phyloP scores from a whole-genome alignment of 2,329 filamentous ascomycete genomes.

The Ceratocystiopsis sp. region DNA sequence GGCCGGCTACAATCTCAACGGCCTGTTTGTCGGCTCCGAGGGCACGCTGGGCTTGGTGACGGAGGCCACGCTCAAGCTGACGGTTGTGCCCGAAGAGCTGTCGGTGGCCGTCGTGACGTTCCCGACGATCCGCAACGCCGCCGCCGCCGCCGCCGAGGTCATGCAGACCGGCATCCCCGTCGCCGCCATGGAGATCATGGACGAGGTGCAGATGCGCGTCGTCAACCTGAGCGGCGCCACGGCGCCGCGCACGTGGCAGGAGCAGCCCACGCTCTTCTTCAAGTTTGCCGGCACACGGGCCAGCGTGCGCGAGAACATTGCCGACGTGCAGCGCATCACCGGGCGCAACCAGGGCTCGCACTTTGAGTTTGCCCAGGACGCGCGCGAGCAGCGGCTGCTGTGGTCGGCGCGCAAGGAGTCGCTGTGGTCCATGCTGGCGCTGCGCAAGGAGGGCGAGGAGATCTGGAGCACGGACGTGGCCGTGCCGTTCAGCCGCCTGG shows the following conservation, averaged over 20 bases:
- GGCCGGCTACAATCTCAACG: constrained; percentile 69
- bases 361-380: constrained; percentile 63
- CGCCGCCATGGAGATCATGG: constrained; percentile 72
- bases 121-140: constrained; percentile 59
- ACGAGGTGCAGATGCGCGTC: constrained; percentile 73
- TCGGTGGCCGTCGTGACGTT: constrained; percentile 70
- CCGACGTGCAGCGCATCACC: constrained; percentile 49
- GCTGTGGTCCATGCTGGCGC: constrained; percentile 65
- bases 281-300: constrained; percentile 69
- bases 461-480: constrained; percentile 76
- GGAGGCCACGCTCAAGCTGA: constrained; percentile 65
- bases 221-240: constrained; percentile 61
- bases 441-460: constrained; percentile 48
- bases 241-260: constrained; percentile 52
- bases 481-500: constrained; percentile 58
- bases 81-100: constrained; percentile 57
- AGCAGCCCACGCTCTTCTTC: constrained; percentile 65
- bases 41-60: constrained; percentile 70
- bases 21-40: constrained; percentile 65
- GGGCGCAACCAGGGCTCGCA: constrained; percentile 43
- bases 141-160: constrained; percentile 55
- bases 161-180: constrained; percentile 59
- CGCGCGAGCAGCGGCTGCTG: constrained; percentile 53
- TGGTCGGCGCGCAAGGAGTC: constrained; percentile 74
- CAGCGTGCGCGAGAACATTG: constrained; percentile 63